Evolutionary conservation across 2,329 filamentous ascomycete genomes (phyloP), one percentile per base, ranked within the genome.

Genomic region (Magnaporthiopsis poae): DNA sequence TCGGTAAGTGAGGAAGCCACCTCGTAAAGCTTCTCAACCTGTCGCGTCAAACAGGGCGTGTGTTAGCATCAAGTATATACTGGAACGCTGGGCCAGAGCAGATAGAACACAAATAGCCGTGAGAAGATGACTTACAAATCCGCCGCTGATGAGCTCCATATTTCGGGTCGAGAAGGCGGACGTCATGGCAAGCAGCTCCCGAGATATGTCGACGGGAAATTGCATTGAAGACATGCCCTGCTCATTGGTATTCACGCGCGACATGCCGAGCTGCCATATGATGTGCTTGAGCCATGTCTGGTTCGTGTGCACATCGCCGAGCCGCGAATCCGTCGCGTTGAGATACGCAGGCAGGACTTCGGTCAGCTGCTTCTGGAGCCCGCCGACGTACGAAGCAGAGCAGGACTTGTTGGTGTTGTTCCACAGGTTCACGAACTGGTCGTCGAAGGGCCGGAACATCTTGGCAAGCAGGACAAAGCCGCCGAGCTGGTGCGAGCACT

Each of bases 21-120:
- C 70, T 93, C 89, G 71, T 95, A 85, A 15, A 96, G 78, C 74
- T 94, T 94, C 73, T 93, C 90, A 68, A 95, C 86, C 85, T 88
- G 35, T 15, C 46, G 46, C 21, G 46, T n/a, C 46, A 1, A 12
- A 12, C 33, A 2, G 36, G 13, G 36, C 7, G 39, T 66, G 9
- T n/a, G 56, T 65, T 60, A 65, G 46, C 5, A 21, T 2, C 39
- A 21, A 52, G 39, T 56, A 15, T 35, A 35, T 5, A 66, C 46
- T 15, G 25, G 12, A 69, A 67, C 36, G n/a, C 2, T 25, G 67
- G 21, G 2, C 39, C 21, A 18, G 5, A 18, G 5, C 15, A 21
- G 39, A 21, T 27, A 9, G 21, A 11, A 36, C 5, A 36, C 5
- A 36, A 36, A 36, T 8, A 7, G 31, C 35, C 35, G 35, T 9